Evolutionary conservation across 805 yeast genomes (phyloP), one percentile per base, ranked within the genome.

Genomic region (Henningerozyma blattae): DNA sequence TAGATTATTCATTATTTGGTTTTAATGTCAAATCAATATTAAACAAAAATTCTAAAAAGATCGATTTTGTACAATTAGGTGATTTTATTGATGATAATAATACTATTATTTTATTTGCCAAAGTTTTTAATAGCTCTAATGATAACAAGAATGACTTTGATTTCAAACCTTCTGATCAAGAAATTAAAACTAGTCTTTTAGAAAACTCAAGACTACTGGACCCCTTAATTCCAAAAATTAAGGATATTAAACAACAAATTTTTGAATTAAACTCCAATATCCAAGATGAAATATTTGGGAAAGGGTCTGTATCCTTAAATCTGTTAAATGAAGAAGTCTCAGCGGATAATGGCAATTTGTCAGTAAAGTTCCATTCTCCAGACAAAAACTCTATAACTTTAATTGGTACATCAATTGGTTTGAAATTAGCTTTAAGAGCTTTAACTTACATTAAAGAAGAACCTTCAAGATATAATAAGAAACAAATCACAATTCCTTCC

Each of bases 341-440:
- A 19, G 38, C 46, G 4, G 47, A 45, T 16, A 48, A 47, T 16
- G 57, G 54, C 64, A 48, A 49, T 20, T 45, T 66, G 29, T 64
- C 61, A 15, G 61, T 81, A 38, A 68, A 67, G 40, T 59, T 78
- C 31, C 70, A 71, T 41, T 43, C 55, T 22, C 64, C 64, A 58
- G 44, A 57, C 61, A 72, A 27, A 53, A 61, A 78, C 47, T 65
- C 73, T 41, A 64, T 89, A 9, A 62, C 62, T 34, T 56, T 91
- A 31, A 77, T 77, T 48, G 97, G 97, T 43, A 64, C 72, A 36
- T 70, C 72, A 45, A 49, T 62, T 2, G 80, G 77, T 35, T 89
- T 85, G 12, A 52, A 50, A 32, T 30, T 42, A 13, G 51, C 52
- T 22, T 54, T 62, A 16, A 61, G 62, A 30, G 75, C 52, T 4